Evolutionary conservation across 2,329 filamentous ascomycete species (phyloP).

Genomic region (Cytospora piceicola): DNA sequence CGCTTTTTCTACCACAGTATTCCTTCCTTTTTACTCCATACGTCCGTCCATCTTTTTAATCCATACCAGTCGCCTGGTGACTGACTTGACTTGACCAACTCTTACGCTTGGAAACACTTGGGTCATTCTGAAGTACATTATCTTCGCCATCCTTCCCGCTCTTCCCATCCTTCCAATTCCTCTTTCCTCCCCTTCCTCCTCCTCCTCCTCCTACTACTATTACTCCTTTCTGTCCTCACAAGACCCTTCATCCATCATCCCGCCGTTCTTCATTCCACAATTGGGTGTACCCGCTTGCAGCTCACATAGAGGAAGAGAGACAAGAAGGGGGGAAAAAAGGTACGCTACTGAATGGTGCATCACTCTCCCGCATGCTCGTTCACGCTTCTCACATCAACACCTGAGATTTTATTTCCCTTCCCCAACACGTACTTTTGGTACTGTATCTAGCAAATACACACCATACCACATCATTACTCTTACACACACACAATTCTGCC

Average conservation of each 20-base stretch:
- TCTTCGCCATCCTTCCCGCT: slow-evolving; percentile 14
- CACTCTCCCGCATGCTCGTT: neutral
- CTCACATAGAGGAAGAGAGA: neutral
- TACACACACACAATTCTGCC: neutral
- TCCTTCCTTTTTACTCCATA: slow-evolving; percentile 3
- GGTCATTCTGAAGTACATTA: slow-evolving; percentile 15
- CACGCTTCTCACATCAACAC: neutral
- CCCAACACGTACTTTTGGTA: no score
- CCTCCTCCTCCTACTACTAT: slow-evolving; percentile 4
- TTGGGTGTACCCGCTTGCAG: slow-evolving; percentile 21
- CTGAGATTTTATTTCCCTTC: neutral
- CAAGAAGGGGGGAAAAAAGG: slow-evolving; percentile 7
- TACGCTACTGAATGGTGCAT: slow-evolving; percentile 3
- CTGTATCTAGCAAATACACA: neutral
- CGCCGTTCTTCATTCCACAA: slow-evolving; percentile 4
- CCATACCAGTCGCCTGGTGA: neutral
- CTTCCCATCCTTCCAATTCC: slow-evolving; percentile 7
- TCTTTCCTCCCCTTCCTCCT: slow-evolving; percentile 10
- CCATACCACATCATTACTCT: neutral
- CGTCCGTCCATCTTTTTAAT: slow-evolving; percentile 3
- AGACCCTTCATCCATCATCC: neutral
- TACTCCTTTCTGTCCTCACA: neutral
- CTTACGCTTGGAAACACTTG: neutral
- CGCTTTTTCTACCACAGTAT: neutral
- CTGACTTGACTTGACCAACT: slow-evolving; percentile 5